Evolutionary conservation across 495 filamentous ascomycete species (phyloP).

Genomic region (Aspergillus diversus): DNA sequence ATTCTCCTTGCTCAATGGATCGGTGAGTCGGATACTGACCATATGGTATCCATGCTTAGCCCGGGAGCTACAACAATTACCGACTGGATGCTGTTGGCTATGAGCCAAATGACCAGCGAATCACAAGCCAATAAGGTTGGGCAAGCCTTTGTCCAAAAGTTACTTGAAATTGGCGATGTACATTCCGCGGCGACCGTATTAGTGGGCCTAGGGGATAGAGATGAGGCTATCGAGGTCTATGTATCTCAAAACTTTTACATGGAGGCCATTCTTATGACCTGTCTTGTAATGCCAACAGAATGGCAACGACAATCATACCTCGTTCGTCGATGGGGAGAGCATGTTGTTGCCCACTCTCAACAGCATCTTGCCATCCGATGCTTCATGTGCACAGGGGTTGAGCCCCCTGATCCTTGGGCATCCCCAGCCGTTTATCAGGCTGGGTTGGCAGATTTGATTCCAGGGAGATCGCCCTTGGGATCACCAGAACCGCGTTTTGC

Average conservation of each 20-base stretch:
- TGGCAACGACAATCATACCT: slow-evolving; percentile 90
- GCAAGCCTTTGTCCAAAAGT: slow-evolving; percentile 86
- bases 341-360: slow-evolving; percentile 82
- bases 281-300: slow-evolving; percentile 71
- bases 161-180: slow-evolving; percentile 87
- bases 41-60: slow-evolving; percentile 73
- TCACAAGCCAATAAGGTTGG: slow-evolving; percentile 87
- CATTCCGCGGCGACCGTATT: slow-evolving; percentile 91
- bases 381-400: slow-evolving; percentile 78
- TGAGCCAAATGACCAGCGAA: slow-evolving; percentile 81
- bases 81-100: slow-evolving; percentile 95
- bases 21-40: slow-evolving; percentile 79
- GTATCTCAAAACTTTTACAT: slow-evolving; percentile 88
- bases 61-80: slow-evolving; percentile 83
- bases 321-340: slow-evolving; percentile 92
- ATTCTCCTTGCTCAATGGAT: slow-evolving; percentile 91
- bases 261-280: slow-evolving; percentile 85
- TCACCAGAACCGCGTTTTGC: slow-evolving; percentile 42
- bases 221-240: slow-evolving; percentile 96
- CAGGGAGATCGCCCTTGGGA: slow-evolving; percentile 48
- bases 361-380: slow-evolving; percentile 91
- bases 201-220: slow-evolving; percentile 86
- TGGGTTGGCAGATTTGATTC: slow-evolving; percentile 43
- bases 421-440: slow-evolving; percentile 78
- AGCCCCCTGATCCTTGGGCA: slow-evolving; percentile 80